phyloP scores from a whole-genome alignment of 192 early-diverging fungal genomes.

The Backusella psychrophila region DNA sequence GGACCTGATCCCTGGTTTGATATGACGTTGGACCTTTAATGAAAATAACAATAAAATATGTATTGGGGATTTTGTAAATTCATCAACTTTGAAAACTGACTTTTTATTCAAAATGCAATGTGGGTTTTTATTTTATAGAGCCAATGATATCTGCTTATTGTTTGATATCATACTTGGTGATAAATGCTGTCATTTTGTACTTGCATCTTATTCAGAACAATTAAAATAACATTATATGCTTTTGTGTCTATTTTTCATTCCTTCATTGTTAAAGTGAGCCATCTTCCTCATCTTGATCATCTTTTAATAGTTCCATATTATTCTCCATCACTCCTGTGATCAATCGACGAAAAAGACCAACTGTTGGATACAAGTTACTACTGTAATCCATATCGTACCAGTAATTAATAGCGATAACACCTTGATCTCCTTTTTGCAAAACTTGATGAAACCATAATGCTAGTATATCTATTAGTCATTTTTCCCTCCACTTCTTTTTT shows the following conservation, averaged over 20 bases:
- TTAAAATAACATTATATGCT: too few relatives aligned
- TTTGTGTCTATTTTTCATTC: too few relatives aligned
- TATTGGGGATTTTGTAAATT: too few relatives aligned
- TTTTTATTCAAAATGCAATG: too few relatives aligned
- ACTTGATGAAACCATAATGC: constrained; percentile 59
- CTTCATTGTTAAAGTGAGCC: not conserved
- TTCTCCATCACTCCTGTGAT: constrained; percentile 18
- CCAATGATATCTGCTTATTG: too few relatives aligned
- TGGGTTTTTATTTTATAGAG: too few relatives aligned
- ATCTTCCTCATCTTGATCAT: not conserved
- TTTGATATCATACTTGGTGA: too few relatives aligned
- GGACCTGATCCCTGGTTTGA: constrained; percentile 55
- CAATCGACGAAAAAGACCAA: constrained; percentile 25
- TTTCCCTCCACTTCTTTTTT: too few relatives aligned
- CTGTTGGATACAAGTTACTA: constrained; percentile 22
- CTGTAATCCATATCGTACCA: constrained; percentile 53
- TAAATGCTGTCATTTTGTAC: not conserved
- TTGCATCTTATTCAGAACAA: too few relatives aligned
- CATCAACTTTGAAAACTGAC: too few relatives aligned
- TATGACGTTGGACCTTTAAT: constrained; percentile 28
- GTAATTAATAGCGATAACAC: constrained; percentile 54
- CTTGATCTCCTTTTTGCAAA: constrained; percentile 43
- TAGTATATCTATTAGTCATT: not conserved
- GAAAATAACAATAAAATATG: not conserved
- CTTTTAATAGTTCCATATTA: not conserved